Base-by-base conservation (phyloP, 805 yeast species). In the Candida rishiriensis region DNA sequence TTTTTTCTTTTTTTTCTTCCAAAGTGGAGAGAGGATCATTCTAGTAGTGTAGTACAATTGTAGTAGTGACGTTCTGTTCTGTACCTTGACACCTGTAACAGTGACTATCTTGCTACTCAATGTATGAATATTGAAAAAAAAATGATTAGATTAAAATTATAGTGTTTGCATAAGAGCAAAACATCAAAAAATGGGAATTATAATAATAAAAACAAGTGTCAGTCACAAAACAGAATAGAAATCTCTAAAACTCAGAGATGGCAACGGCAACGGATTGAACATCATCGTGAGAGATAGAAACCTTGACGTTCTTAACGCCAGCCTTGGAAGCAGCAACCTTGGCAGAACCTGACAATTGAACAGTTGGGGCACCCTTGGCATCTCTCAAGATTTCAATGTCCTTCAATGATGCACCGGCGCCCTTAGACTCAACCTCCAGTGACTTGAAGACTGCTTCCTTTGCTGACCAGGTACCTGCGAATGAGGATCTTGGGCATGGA, bases 371-470 rank as follows among this genome's bases (percentile, higher is more conserved):
- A 43, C 90, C 90, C 44, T 80, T 81, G 40, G 69, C 54, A 52
- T 77, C 83, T 59, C 91, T 83, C 28, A 72, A 57, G 57, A 93
- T 87, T 71, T 91, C 98, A 68, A 93, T 95, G 48, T 88, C 96
- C 64, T 77, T 79, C 71, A 93, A 76, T 30, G 95, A 75, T 33
- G 99, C 98, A 49, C 98, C 99, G 13, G 91, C 97, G 48, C 99
- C 99, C 63, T 82, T 79, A 38, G 95, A 81, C 60, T 78, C 77
- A 50, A 88, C 95, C 49, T 93, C 90, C 61, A 93, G 74, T 15
- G 96, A 87, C 73, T 93, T 93, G 83, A 93, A 93, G 31, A 90
- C 97, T 36, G 99, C 99, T 72, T 93, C 99, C 71, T 93, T 93
- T 37, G 99, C 99, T 29, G 97, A 88, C 99, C 99, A 93, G 36